Evolutionary conservation across 75 land plant species (phyloP), one percentile per base, ranked within the genome.

Genomic region (Cupressus sempervirens): DNA sequence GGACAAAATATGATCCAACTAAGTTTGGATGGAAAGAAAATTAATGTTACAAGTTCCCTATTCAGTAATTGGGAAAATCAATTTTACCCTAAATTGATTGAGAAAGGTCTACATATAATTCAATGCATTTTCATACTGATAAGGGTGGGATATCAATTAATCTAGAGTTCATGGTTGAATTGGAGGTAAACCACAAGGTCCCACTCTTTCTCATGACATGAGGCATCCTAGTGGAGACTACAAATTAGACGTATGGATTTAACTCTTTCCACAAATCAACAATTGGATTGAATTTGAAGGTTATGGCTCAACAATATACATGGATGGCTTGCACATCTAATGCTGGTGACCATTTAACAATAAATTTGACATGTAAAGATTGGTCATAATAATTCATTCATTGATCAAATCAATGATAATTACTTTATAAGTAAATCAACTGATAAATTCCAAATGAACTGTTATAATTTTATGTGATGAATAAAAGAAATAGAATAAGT

Each of bases 1-100:
- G 91, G 91, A 32, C 91, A 90, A 75, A 88, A 90, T 56, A 90
- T 90, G 91, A 86, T 90, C 23, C 91, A 90, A 73, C 74, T 90
- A 50, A 90, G 91, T 58, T 84, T 90, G 81, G 91, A 90, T 83
- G 91, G 91, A 35, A 90, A 89, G 76, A 80, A 91, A 20, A 82
- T 90, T 41, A 89, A 90, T 75, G 91, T 82, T n/a, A 89, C 88
- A 0, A 90, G 89, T 70, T 90, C 91, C n/a, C 88, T 90, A 16
- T 90, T 89, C 84, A 90, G 91, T 84, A 85, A 88, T 26, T 90
- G 91, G 91, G 91, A 90, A 46, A 52, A 84, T 0, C 91, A 90
- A 43, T 90, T 90, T 67, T 90, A 90, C 76, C 91, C 91, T 45
- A 62, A 81, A 29, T 35, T 90, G 76, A 75, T 81, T 12, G 80